Evolutionary conservation across 2,329 filamentous ascomycete species (phyloP).

Genomic region (Botrytis pseudocinerea): DNA sequence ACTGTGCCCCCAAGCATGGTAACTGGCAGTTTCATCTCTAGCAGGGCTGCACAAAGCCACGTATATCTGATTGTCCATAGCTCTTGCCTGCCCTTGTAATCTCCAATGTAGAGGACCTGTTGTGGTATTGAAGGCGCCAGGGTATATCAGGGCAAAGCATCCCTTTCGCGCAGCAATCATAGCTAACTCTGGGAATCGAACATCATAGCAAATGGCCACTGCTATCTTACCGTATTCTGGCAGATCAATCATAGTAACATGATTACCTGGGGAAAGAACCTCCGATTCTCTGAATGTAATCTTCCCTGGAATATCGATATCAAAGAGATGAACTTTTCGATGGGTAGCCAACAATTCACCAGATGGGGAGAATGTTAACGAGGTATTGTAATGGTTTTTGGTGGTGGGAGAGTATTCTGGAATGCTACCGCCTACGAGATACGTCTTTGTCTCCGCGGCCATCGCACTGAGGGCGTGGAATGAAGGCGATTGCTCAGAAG

Average conservation of each 20-base stretch:
- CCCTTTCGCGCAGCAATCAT: slow-evolving; percentile 83
- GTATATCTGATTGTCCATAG: slow-evolving; percentile 92
- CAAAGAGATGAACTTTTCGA: slow-evolving; percentile 93
- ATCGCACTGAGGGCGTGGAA: slow-evolving; percentile 82
- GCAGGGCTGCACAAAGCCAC: slow-evolving; percentile 92
- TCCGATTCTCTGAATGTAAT: slow-evolving; percentile 91
- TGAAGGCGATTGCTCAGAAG: slow-evolving; percentile 70
- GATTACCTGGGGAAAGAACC: slow-evolving; percentile 81
- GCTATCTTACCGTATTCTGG: slow-evolving; percentile 86
- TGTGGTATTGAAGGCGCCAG: slow-evolving; percentile 94
- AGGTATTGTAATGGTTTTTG: slow-evolving; percentile 85
- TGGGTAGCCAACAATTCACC: slow-evolving; percentile 84
- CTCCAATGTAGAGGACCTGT: slow-evolving; percentile 93
- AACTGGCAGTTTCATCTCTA: slow-evolving; percentile 71
- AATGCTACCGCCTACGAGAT: slow-evolving; percentile 88
- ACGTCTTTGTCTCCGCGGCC: slow-evolving; percentile 75
- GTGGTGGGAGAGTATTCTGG: slow-evolving; percentile 70
- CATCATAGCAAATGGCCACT: slow-evolving; percentile 95
- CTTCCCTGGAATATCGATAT: slow-evolving; percentile 95
- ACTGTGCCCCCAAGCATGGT: slow-evolving; percentile 91
- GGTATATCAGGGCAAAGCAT: slow-evolving; percentile 87
- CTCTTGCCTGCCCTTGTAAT: slow-evolving; percentile 76
- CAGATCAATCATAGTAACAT: slow-evolving; percentile 80
- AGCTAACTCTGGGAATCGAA: slow-evolving; percentile 92
- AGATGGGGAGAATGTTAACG: slow-evolving; percentile 74